Base-by-base conservation (phyloP, 2,329 filamentous ascomycete genomes). In the Waltergamsia citrina region DNA sequence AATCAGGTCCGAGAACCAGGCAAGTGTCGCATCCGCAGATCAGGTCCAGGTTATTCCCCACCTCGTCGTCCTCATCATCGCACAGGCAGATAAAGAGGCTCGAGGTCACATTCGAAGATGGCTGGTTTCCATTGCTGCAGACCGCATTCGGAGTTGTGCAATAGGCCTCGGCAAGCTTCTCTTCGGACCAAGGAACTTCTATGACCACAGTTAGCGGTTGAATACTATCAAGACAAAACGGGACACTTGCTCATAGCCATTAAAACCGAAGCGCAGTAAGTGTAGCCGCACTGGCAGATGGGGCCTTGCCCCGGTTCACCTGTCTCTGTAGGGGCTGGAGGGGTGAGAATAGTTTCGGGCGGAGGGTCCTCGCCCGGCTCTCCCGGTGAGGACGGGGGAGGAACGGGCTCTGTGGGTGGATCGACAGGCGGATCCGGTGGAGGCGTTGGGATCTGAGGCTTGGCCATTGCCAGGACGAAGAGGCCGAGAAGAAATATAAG, bases 231-330 rank as follows among this genome's bases (percentile, higher is more conserved):
- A 10, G 25, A 14, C 11, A 8, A n/a, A 14, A 23, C 12, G 22
- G 18, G 19, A 21, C 3, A 41, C 49, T 30, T 46, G 57, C 56
- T 47, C 56, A 60, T 60, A 2, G 35, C 44, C 46, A 54, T 50
- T 15, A 62, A 46, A 10, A 62, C 58, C 2, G 53, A 48, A 8
- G 57, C 56, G 38, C 59, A 62, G 37, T 62, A 62, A 4, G 59
- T 62, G 35, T 60, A 62, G 35, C 59, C 59, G 39, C 59, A 62
- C 38, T 61, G 53, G 41, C 59, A 62, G 34, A 53, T 52, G 12
- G 58, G 43, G 3, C 49, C 56, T 7, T 45, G 38, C 18, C 36
- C 32, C n/a, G 48, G 48, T 5, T 34, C 37, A 7, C 36, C 44
- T 3, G 45, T 42, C 3, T 38, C 42, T 11, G 43, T 39, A 1